Percentiles rank a stretch among this genome's conserved stretches.
Evolutionary conservation across 2,329 filamentous ascomycete genomes (phyloP).

Genomic region (Phoma sp.): DNA sequence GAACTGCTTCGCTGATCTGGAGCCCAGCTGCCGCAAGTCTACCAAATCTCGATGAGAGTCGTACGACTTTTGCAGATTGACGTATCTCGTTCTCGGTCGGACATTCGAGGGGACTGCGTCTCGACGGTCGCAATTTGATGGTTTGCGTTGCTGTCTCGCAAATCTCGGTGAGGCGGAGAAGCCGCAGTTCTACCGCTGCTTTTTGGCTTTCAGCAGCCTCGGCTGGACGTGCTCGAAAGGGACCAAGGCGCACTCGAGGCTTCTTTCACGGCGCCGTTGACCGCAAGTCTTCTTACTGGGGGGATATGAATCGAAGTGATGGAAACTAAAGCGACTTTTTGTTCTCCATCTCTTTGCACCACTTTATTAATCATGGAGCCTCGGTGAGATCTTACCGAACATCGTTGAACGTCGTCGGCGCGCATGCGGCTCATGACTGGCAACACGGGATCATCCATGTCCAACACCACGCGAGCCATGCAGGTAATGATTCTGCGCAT

Average conservation of each 20-base stretch:
- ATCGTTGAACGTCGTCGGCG: not conserved
- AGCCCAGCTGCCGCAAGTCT: not conserved
- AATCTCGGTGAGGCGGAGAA: not conserved
- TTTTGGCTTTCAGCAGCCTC: slow-evolving; percentile 4
- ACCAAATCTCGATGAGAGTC: slow-evolving; percentile 2
- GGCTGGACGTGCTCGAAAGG: slow-evolving; percentile 3
- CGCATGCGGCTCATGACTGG: slow-evolving; percentile 15
- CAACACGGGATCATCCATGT: slow-evolving; percentile 15
- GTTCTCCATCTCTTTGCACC: not conserved
- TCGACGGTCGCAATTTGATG: slow-evolving; percentile 10
- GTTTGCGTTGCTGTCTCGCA: not conserved
- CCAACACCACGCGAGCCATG: slow-evolving; percentile 13
- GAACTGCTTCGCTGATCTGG: slow-evolving; percentile 3
- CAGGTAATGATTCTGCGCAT: slow-evolving; percentile 19
- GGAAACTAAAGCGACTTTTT: not conserved
- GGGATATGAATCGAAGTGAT: not conserved
- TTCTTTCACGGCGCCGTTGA: slow-evolving; percentile 1
- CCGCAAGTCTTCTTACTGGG: not conserved
- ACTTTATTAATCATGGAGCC: not conserved
- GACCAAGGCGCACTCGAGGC: not conserved
- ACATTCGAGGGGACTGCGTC: slow-evolving; percentile 4
- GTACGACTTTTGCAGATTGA: slow-evolving; percentile 3
- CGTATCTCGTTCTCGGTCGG: not conserved
- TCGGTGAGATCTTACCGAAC: slow-evolving; percentile 11
- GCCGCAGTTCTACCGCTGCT: not conserved